Base-by-base conservation (phyloP, 1,284 basidiomycete species). In the Microstroma glucosiphilum region DNA sequence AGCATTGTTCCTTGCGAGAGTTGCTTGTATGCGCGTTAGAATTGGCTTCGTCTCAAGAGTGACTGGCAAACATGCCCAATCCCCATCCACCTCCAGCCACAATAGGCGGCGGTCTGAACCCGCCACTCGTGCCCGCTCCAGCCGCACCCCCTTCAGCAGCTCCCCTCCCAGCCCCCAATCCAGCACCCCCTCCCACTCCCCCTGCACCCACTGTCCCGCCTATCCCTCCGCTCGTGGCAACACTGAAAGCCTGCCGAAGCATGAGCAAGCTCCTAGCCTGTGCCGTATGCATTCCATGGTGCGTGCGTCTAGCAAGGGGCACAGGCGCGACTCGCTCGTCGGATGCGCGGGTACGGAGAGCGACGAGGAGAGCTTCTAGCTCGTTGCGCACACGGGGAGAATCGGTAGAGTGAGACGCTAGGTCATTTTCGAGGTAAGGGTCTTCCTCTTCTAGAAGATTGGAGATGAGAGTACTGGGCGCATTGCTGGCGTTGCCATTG, bases 51-150 rank as follows among this genome's bases (percentile, higher is more conserved):
- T 26, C 21, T 26, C n/a, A 54, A 4, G 25, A 26, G 25, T 21
- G 25, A 13, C 17, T 23, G 15, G 51, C 51, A 23, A 54, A 23
- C n/a, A 54, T 54, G 13, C 51, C 51, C 25, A 25, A 6, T 26
- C 51, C 51, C 51, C 51, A 54, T 3, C 51, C 51, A 2, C 51
- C 51, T 2, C 51, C 51, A 21, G 51, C 51, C 17, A 54, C 51
- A 15, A 54, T 15, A 54, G 51, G 51, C 19, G 51, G 51, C 6
- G 51, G 51, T 6, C 51, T 54, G 51, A 54, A 26, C 6, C 51
- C 25, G 3, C 15, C 13, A 13, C 21, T 23, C n/a, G 51, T 19
- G 6, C 2, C 51, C 2, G 2, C 25, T 6, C 51, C 23, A 4
- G 46, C 46, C 11, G 46, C 46, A n/a, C n/a, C 46, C 46, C 4